Evolutionary conservation across 257 asterid genomes (phyloP).

Genomic region (Forsythia viridissima): DNA sequence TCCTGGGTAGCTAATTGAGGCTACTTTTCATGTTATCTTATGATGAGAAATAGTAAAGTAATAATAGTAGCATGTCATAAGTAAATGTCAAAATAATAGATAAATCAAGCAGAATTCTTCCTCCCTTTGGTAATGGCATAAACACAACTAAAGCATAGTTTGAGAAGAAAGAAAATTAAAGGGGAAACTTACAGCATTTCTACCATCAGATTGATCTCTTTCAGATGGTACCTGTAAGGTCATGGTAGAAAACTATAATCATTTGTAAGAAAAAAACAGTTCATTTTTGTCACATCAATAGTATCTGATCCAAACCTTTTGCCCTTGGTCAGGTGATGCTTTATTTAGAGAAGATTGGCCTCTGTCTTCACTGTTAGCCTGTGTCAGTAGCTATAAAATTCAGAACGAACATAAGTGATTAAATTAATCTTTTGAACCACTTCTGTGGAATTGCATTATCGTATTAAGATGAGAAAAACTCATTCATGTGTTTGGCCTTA

Average conservation of each 20-base stretch:
- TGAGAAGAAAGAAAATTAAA: neutral
- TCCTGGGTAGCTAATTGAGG: too few relatives aligned
- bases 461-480: neutral
- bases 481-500: neutral
- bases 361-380: slow-evolving; percentile 31
- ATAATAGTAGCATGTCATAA: too few relatives aligned
- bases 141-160: slow-evolving; percentile 2
- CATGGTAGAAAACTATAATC: neutral
- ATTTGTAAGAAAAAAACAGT: neutral
- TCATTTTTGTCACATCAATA: neutral
- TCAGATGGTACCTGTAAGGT: slow-evolving; percentile 32
- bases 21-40: too few relatives aligned
- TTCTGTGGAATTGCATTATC: neutral
- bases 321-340: slow-evolving; percentile 19
- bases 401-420: neutral
- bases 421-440: neutral
- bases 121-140: neutral
- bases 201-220: slow-evolving; percentile 39
- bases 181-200: slow-evolving; percentile 56
- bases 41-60: too few relatives aligned
- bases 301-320: slow-evolving; percentile 19
- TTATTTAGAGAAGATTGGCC: slow-evolving; percentile 21
- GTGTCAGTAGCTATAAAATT: slow-evolving; percentile 5
- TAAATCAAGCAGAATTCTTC: too few relatives aligned
- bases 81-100: too few relatives aligned